Evolutionary conservation across 2,329 filamentous ascomycete species (phyloP).

Genomic region (Colletotrichum magnum): DNA sequence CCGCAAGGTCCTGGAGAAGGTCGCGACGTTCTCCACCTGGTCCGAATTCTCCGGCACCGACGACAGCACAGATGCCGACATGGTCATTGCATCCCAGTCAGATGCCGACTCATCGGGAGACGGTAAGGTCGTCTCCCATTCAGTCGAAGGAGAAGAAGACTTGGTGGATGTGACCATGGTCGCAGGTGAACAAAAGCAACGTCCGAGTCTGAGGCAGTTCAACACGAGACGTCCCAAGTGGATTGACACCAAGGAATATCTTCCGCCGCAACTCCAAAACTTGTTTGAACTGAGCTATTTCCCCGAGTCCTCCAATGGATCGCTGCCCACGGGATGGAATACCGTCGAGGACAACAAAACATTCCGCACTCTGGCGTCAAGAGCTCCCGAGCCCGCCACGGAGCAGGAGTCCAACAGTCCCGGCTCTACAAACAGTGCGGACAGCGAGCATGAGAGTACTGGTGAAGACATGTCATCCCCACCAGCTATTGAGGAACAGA

Average conservation of each 20-base stretch:
- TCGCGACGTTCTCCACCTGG: conserved; percentile 82
- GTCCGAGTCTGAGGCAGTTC: conserved; percentile 59
- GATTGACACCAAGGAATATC: conserved; percentile 66
- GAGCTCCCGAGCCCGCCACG: conserved; percentile 57
- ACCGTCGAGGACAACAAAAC: conserved; percentile 70
- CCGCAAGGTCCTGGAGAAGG: conserved; percentile 83
- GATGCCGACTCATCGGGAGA: conserved; percentile 78
- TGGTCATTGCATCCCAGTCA: conserved; percentile 75
- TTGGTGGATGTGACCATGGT: conserved; percentile 93
- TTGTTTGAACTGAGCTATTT: conserved; percentile 85
- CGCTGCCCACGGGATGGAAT: conserved; percentile 80
- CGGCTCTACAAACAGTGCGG: conserved; percentile 60
- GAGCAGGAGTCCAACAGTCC: conserved; percentile 62
- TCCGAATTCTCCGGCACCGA: conserved; percentile 62
- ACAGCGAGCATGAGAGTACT: conserved; percentile 67
- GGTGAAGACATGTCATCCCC: conserved; percentile 61
- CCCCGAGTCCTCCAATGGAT: conserved; percentile 63
- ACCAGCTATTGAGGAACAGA: conserved; percentile 49
- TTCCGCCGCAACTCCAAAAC: conserved; percentile 75
- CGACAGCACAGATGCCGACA: conserved; percentile 75
- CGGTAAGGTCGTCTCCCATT: conserved; percentile 80
- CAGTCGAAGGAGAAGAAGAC: conserved; percentile 89
- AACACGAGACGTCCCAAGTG: conserved; percentile 67
- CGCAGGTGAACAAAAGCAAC: conserved; percentile 62
- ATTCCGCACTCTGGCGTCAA: conserved; percentile 66